Base-by-base conservation (phyloP, 2,329 filamentous ascomycete species). In the Basipetospora chlamydospora region DNA sequence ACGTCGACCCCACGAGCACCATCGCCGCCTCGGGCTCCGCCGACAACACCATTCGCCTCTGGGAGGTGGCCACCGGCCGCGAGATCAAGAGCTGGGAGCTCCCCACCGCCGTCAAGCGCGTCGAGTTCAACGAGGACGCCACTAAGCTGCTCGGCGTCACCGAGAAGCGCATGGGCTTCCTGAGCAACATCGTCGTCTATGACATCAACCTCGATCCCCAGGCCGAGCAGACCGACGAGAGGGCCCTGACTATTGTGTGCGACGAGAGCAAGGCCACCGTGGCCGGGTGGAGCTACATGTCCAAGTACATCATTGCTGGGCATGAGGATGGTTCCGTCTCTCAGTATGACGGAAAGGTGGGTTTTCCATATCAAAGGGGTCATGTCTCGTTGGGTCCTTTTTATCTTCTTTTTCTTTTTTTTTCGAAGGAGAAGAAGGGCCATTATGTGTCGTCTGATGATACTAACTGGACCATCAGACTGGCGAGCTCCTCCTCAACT, bases 31-130 rank as follows among this genome's bases (percentile, higher is more conserved):
- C 84, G 43, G 90, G 90, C 52, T 90, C 87, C 50, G 90, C 90
- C 61, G 90, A 98, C 67, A 96, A 96, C 71, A 95, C 88, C 30
- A 88, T 98, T 62, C 78, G 87, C 54, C 72, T 98, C 52, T 98
- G 90, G 90, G 86, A 98, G 57, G 73, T 95, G 58, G 82, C 86
- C 72, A 82, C 81, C 12, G 90, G 90, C 56, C 84, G 83, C 57
- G 80, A 83, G 57, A 73, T 98, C 53, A 95, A 96, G 77, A 83
- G 81, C 39, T 98, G 90, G 90, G 87, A 98, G 49, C 95, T 95
- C 64, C 78, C 82, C 42, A 96, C 90, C 30, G 86, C 87, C 46
- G 85, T 98, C 60, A 96, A 98, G 77, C 77, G 90, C 51, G 87
- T 94, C 58, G 88, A 95, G 64, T 98, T 98, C 69, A 87, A 78